Base-by-base conservation (phyloP, 2,329 filamentous ascomycete genomes). In the Lachnellula arida region DNA sequence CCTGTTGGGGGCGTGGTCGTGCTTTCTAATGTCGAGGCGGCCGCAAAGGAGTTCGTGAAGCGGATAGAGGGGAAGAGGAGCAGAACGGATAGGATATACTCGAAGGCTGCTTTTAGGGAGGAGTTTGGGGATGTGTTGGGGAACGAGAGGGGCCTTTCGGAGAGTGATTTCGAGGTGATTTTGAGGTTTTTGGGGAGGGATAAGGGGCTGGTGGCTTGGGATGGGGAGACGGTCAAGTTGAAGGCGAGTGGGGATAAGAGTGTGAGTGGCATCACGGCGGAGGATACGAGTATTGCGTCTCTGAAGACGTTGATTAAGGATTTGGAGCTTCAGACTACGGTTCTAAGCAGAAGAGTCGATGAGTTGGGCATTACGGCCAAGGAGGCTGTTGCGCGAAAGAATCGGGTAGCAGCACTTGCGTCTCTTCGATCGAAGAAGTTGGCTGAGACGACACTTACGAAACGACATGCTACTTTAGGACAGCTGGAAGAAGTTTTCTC, bases 401-500 rank as follows among this genome's bases (percentile, higher is more conserved):
- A 95, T 70, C 81, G 84, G 46, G 75, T 88, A 23, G 80, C 86
- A 0, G 94, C 93, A 9, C 80, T 93, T 34, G 86, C 88, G 0
- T 86, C 90, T 0, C 79, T 99, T 12, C 86, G 87, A 51, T 88
- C 85, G 5, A 96, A 91, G 75, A 97, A 94, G 71, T 75, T 89
- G 7, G 85, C 88, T 28, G 91, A 97, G 71, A 76, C 81, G 2
- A 88, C 85, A 11, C 78, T 97, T 0, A 76, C 82, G 32, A 83
- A 85, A 61, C 85, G 92, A 12, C 83, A 86, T 32, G 84, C 85
- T 8, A 89, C 89, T 0, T 80, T 96, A 2, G 76, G 78, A 43
- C 91, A 96, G 71, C 80, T 99, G 1, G 91, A 97, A 72, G 85
- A 89, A 60, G 86, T 95, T 0, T 88, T 91, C 53, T 73, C 79